Base-by-base conservation (phyloP, 768 basidiomycete species). In the Lactarius hengduanensis region DNA sequence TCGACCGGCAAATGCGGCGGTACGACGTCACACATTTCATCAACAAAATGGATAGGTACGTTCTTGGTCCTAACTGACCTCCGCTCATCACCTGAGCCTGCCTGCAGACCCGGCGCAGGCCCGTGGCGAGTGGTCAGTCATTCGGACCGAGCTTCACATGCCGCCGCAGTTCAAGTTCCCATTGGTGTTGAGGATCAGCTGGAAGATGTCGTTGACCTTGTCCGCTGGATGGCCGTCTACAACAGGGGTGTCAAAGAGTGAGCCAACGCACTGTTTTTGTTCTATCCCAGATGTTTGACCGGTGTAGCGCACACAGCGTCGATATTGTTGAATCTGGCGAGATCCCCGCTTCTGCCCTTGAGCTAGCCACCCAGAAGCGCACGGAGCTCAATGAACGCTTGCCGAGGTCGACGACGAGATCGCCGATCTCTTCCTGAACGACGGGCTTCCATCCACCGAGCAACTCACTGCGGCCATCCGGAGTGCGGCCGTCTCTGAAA, bases 1-100 rank as follows among this genome's bases (percentile, higher is more conserved):
- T 99, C 43, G 97, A 99, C 79, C 84, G 97, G 66, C 97, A 99
- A 82, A 99, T 99, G 97, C 84, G 92, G 68, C 86, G 97, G 41
- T 99, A 99, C 75, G 89, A 90, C 72, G 93, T 99, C 65, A 97
- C 97, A 64, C 85, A 97, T 0, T 98, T 97, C 77, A 87, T 98
- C 73, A 98, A 98, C 79, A 98, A 98, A 79, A 98, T 98, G 96
- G 96, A 98, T 73, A 85, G 94, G 92, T 92, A 59, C 16, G 77
- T 61, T 56, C 9, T 10, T 34, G 50, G 6, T 30, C 16, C 10
- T 16, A 34, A 56, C 22, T 32, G 26, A 3, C 36, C 11, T 30
- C 7, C 18, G 1, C 8, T 36, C 10, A 13, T 47, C 20, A 32
- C 18, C 40, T 65, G 3, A 62, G 18, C 41, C 30, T 54, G 9